Base-by-base conservation (phyloP, 176 grass and related monocot species). In the Typha latifolia region DNA sequence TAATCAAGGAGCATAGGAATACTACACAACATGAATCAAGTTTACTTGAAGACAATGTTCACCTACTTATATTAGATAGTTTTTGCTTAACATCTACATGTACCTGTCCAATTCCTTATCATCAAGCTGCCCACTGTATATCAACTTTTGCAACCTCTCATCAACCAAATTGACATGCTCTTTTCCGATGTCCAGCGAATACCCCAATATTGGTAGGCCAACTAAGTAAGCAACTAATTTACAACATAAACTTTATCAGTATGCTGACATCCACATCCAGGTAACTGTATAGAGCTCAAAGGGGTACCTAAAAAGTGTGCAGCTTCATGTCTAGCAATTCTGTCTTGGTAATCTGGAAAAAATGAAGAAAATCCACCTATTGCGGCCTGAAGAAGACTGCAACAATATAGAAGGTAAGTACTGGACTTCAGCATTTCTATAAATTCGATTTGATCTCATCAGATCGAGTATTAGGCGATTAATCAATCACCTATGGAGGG, bases 101-200 rank as follows among this genome's bases (percentile, higher is more conserved):
- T 86, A 96, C 92, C 80, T 89, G 80, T 96, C 88, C 29, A 96
- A 65, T 72, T 89, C 82, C 62, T 91, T 96, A 51, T 68, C 70
- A 62, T 96, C 88, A 66, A 96, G 93, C 27, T 91, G 69, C 0
- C 93, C 93, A 62, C 93, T 96, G 59, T 96, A 96, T 76, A 96
- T 84, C 48, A 96, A 49, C 66, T 91, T 89, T 26, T 96, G 80
- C 65, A 96, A 49, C 10, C 72, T 67, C 31, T 86, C 88, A 32
- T 96, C 93, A 18, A 96, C 29, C 65, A 96, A 70, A 72, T 96
- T 96, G 50, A 91, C 93, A 84, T 96, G 85, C 61, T 96, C 93
- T 78, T 91, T 96, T 61, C 93, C 93, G 12, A 96, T 75, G 69
- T 96, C 93, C 85, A 96, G 72, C 27, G 93, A 91, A 77, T 96